These are phyloP conservation scores for Samsoniella hepiali DNA, from an alignment of 2,329 filamentous ascomycete species.

Conservation along the genomic window DNA sequence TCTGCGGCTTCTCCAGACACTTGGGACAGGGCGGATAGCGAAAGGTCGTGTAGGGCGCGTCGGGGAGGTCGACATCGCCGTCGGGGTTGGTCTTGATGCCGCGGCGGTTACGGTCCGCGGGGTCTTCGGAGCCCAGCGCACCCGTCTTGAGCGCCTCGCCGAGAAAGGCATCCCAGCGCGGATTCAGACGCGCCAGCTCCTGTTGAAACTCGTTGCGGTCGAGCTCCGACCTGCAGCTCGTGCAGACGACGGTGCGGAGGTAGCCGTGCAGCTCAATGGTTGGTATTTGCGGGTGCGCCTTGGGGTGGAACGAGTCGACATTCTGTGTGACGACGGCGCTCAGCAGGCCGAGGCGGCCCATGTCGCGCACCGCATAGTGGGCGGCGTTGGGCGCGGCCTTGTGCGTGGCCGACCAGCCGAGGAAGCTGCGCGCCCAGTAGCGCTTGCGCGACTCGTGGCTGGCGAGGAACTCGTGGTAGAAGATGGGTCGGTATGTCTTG, in stretches of 20 bases:
- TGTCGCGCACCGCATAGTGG: slow-evolving; percentile 71
- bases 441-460: slow-evolving; percentile 83
- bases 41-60: slow-evolving; percentile 84
- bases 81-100: slow-evolving; percentile 88
- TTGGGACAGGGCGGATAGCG: slow-evolving; percentile 85
- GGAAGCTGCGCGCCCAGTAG: slow-evolving; percentile 93
- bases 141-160: slow-evolving; percentile 67
- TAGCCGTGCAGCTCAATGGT: slow-evolving; percentile 92
- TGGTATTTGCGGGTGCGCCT: slow-evolving; percentile 68
- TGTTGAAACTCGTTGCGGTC: slow-evolving; percentile 72
- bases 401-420: slow-evolving; percentile 83
- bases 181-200: slow-evolving; percentile 75
- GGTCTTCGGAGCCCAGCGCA: slow-evolving; percentile 74
- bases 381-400: slow-evolving; percentile 75
- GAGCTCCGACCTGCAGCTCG: slow-evolving; percentile 70
- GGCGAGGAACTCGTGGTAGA: slow-evolving; percentile 81
- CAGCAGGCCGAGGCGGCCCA: slow-evolving; percentile 70
- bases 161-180: slow-evolving; percentile 78
- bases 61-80: slow-evolving; percentile 86
- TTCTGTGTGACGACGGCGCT: slow-evolving; percentile 87
- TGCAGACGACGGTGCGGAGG: slow-evolving; percentile 75
- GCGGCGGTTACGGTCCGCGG: slow-evolving; percentile 60
- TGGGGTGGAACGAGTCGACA: slow-evolving; percentile 88
- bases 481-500: slow-evolving; percentile 85
- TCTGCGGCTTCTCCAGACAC: slow-evolving; percentile 65